phyloP scores from a whole-genome alignment of 2,329 filamentous ascomycete species.

The Monilinia fructigena region DNA sequence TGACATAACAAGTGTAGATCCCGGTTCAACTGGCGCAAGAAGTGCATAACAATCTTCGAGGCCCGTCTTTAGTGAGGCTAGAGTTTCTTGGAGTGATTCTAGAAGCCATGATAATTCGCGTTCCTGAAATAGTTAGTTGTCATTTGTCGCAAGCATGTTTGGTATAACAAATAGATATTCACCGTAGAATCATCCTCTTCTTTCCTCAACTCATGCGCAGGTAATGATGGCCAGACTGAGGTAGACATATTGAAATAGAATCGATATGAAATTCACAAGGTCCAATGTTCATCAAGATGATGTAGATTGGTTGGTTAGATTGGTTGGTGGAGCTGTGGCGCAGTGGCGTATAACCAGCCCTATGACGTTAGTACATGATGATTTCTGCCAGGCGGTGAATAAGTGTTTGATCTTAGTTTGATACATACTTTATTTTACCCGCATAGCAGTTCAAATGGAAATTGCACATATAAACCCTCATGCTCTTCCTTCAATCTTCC shows the following conservation, averaged over 20 bases:
- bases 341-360: not conserved
- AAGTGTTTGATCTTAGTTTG: not conserved
- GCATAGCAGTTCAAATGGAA: not conserved
- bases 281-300: not conserved
- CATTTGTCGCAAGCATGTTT: not conserved
- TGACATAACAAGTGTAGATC: constrained; percentile 85
- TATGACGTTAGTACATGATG: constrained; percentile 17
- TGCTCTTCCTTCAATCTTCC: not conserved
- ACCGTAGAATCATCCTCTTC: constrained; percentile 39
- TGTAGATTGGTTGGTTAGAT: not conserved
- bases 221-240: constrained; percentile 37
- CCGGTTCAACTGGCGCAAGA: constrained; percentile 78
- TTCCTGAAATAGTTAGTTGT: constrained; percentile 28
- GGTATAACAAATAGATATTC: not conserved
- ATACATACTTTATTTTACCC: not conserved
- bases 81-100: constrained; percentile 40
- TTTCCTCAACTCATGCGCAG: constrained; percentile 31
- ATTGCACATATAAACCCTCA: not conserved
- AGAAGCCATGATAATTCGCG: constrained; percentile 41
- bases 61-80: constrained; percentile 35
- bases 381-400: constrained; percentile 20
- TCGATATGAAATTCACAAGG: not conserved
- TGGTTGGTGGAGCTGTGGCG: not conserved
- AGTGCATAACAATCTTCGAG: constrained; percentile 71
- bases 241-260: constrained; percentile 28